Evolutionary conservation across 2,329 filamentous ascomycete species (phyloP).

Genomic region (Hortaea werneckii): DNA sequence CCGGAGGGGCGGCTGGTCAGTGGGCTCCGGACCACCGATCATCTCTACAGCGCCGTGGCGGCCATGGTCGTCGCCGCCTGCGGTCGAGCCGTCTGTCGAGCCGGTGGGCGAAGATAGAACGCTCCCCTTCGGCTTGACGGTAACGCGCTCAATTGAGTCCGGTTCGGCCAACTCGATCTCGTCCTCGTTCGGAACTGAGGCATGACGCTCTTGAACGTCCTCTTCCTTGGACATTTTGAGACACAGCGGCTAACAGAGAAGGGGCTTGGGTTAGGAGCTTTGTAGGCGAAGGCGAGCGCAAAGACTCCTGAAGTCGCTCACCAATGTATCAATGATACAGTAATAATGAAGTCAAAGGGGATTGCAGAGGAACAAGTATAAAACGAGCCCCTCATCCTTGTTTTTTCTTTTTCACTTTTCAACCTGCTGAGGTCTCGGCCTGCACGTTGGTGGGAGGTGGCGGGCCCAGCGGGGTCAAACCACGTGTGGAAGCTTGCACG

Average conservation of each 20-base stretch:
- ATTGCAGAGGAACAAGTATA: too few species aligned
- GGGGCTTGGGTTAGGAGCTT: slow-evolving; percentile 34
- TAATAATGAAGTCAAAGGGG: too few species aligned
- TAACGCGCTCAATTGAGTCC: slow-evolving; percentile 18
- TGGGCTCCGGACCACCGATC: slow-evolving; percentile 14
- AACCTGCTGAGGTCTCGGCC: too few species aligned
- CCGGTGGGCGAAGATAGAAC: slow-evolving; percentile 8
- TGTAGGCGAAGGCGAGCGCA: slow-evolving; percentile 39
- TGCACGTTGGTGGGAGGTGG: too few species aligned
- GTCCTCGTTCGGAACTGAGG: slow-evolving; percentile 2
- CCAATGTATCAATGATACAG: slow-evolving; percentile 3
- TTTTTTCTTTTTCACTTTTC: too few species aligned
- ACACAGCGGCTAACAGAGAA: neutral
- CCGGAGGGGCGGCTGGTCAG: slow-evolving; percentile 20
- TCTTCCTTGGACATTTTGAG: slow-evolving; percentile 8
- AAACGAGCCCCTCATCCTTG: too few species aligned
- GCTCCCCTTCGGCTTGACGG: slow-evolving; percentile 22
- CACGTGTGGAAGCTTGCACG: too few species aligned
- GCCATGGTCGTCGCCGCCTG: slow-evolving; percentile 5
- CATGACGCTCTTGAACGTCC: slow-evolving; percentile 6
- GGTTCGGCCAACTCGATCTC: slow-evolving; percentile 5
- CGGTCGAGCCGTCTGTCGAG: slow-evolving; percentile 11
- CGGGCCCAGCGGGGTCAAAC: too few species aligned
- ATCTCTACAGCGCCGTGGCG: slow-evolving; percentile 29
- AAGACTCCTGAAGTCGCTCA: slow-evolving; percentile 50